phyloP scores from a whole-genome alignment of 306 rosid genomes.

The Gleditsia sinensis region DNA sequence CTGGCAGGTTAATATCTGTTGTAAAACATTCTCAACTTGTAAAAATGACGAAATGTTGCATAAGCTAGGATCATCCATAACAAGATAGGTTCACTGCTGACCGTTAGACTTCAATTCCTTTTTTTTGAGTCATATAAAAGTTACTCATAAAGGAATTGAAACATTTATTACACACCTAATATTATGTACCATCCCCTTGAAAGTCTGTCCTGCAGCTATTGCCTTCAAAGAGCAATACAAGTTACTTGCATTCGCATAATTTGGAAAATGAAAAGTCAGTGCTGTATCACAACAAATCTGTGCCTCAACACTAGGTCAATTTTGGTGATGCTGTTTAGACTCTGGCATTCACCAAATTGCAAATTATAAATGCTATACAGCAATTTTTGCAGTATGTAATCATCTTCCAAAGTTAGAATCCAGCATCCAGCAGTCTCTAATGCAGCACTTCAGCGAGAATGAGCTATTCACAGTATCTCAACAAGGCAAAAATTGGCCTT shows the following conservation, averaged over 20 bases:
- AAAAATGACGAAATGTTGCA: not conserved
- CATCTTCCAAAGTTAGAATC: constrained; percentile 48
- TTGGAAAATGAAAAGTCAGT: constrained; percentile 13
- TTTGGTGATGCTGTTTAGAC: constrained; percentile 29
- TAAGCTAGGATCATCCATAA: not conserved
- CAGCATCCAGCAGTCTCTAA: constrained; percentile 24
- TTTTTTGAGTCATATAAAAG: not conserved
- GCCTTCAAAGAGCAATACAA: constrained; percentile 3
- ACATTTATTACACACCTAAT: constrained; percentile 27
- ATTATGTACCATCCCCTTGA: constrained; percentile 30
- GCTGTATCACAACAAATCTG: constrained; percentile 23
- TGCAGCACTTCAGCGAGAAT: constrained; percentile 39
- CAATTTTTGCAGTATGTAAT: not conserved
- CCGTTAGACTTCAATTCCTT: not conserved
- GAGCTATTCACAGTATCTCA: constrained; percentile 52
- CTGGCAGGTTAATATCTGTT: too few species aligned
- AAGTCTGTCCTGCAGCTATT: constrained; percentile 25
- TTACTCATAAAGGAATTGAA: constrained; percentile 2
- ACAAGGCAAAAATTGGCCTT: constrained; percentile 47
- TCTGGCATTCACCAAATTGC: constrained; percentile 31
- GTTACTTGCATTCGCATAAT: constrained; percentile 25
- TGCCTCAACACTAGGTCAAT: constrained; percentile 25
- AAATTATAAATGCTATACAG: constrained; percentile 29
- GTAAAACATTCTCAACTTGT: not conserved
- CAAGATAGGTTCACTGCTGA: not conserved